Evolutionary conservation across 345 rosid genomes (phyloP), one percentile per base, ranked within the genome.

Genomic region (Heritiera fomes): DNA sequence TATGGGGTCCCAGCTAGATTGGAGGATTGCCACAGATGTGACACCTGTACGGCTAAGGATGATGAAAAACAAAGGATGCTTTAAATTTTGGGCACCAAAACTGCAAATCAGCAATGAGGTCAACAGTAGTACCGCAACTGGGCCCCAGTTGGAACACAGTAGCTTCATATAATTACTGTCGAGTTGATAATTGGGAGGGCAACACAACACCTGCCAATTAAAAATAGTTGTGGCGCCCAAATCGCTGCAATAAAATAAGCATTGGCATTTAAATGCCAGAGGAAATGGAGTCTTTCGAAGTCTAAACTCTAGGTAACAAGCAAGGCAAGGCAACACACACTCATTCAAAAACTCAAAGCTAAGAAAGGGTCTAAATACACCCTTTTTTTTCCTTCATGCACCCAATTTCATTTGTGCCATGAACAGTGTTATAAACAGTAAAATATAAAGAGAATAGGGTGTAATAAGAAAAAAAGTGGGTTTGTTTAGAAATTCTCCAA

Each of bases 151-250:
- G n/a, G 41, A 32, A 62, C 14, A 32, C 20, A 46, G 12, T 68
- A 68, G 15, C 53, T 81, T 76, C 82, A 62, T 45, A 9, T 73
- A 10, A 8, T 78, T 63, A 73, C 73, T 75, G 68, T 32, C 75
- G 65, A 50, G 40, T 74, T 61, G 79, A 78, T 76, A 47, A 15
- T 23, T 4, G n/a, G 67, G 52, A 6, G 81, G 79, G 69, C 58
- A 78, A 73, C 32, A 64, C 58, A 78, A 73, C 32, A 64, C 45
- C 79, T 76, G 72, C 75, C 63, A 75, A 83, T 46, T 45, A 78
- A 75, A 82, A 78, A 76, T 11, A 75, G 70, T 79, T 52, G 77
- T 82, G 86, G 87, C 90, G 89, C 87, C 80, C 82, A 75, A 83
- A 75, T 78, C 80, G 75, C 78, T 76, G 80, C 73, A 68, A 4